Evolutionary conservation across 345 rosid species (phyloP).

Genomic region (Eucalyptus tenuipes): DNA sequence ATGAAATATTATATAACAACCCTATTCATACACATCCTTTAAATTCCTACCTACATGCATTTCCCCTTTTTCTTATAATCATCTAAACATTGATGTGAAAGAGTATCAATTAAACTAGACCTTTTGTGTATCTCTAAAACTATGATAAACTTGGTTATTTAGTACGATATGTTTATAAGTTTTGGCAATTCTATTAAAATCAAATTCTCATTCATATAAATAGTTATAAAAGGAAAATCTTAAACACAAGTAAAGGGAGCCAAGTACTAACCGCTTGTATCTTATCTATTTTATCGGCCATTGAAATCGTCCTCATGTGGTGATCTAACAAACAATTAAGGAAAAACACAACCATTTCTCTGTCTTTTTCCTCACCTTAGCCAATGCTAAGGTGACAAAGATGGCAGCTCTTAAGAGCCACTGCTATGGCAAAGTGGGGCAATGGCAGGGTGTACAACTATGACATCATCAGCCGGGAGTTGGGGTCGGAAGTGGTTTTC

Average conservation of each 20-base stretch:
- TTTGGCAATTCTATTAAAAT: neutral
- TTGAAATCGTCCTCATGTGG: neutral
- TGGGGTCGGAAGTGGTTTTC: neutral
- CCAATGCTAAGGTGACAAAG: too few relatives aligned
- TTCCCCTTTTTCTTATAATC: neutral
- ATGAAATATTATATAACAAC: neutral
- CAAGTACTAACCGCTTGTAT: too few relatives aligned
- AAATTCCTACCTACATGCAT: neutral
- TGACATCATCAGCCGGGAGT: neutral
- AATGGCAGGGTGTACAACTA: neutral
- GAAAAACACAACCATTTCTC: neutral
- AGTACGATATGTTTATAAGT: too few relatives aligned
- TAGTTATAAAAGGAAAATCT: neutral
- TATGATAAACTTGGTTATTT: neutral
- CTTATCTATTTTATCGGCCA: neutral
- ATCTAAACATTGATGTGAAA: neutral
- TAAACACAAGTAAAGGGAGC: neutral
- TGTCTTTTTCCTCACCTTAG: neutral
- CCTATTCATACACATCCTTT: neutral
- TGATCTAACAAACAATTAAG: neutral
- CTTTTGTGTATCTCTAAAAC: neutral
- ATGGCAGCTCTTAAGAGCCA: accelerated
- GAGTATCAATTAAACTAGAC: neutral
- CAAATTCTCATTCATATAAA: neutral
- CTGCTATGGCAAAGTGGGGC: neutral